Percentiles rank a stretch among this genome's conserved stretches.
Evolutionary conservation across 83 land plant species (phyloP).

Genomic region (Picea abies): DNA sequence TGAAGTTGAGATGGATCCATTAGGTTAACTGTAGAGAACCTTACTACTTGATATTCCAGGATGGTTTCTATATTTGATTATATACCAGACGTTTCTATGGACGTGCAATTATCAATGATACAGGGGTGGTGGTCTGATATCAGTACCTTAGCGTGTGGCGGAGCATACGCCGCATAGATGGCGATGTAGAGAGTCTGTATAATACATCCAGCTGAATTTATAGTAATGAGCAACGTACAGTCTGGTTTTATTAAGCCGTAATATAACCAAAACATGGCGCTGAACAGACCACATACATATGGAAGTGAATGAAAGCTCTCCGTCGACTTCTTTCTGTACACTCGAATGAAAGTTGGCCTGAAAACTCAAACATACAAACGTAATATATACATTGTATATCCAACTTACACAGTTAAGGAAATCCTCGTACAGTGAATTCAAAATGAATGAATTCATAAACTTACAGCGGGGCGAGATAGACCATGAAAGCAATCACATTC

Average conservation of each 20-base stretch:
- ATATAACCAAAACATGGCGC: slow-evolving; percentile 48
- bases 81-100: too few species aligned
- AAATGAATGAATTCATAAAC: neutral
- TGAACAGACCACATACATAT: slow-evolving; percentile 40
- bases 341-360: slow-evolving; percentile 51
- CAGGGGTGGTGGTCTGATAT: neutral
- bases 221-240: slow-evolving; percentile 32
- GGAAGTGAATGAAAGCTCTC: slow-evolving; percentile 50
- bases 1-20: too few species aligned
- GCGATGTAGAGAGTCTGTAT: slow-evolving; percentile 42
- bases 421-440: neutral
- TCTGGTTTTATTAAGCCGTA: slow-evolving; percentile 30
- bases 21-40: too few species aligned
- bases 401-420: too few species aligned
- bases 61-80: too few species aligned
- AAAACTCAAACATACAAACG: neutral
- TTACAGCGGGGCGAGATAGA: slow-evolving; percentile 65
- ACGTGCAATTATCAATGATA: too few species aligned
- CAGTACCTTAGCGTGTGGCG: slow-evolving; percentile 35
- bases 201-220: slow-evolving; percentile 43
- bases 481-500: slow-evolving; percentile 55
- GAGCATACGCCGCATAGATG: slow-evolving; percentile 40
- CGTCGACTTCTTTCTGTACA: slow-evolving; percentile 42
- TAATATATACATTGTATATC: neutral
- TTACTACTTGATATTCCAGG: too few species aligned